Conservation (phyloP, 768 basidiomycete species). For the Lyophyllum decastes region DNA sequence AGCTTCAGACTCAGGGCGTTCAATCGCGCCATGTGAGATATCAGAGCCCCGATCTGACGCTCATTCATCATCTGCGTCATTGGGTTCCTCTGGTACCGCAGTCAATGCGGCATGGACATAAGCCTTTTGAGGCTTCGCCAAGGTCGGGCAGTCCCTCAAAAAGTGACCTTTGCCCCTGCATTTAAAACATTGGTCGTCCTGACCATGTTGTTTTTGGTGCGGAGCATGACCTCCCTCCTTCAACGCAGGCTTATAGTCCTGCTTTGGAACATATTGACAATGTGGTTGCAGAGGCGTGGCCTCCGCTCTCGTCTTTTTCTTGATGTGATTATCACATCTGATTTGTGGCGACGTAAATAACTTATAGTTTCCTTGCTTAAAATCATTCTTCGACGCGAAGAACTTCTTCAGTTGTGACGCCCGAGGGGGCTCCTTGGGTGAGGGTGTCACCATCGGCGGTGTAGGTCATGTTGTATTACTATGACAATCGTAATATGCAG, state of each 20-base stretch:
- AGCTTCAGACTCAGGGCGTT: not conserved
- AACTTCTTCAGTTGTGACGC: too few relatives aligned
- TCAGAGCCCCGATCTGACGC: not conserved
- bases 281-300: too few relatives aligned
- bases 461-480: not conserved
- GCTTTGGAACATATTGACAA: too few relatives aligned
- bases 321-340: too few relatives aligned
- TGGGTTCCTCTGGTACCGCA: not conserved
- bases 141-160: not conserved
- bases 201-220: not conserved
- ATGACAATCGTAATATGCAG: not conserved
- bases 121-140: not conserved
- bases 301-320: too few relatives aligned
- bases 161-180: slow-evolving; percentile 1
- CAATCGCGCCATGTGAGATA: not conserved
- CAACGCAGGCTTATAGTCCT: not conserved
- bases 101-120: not conserved
- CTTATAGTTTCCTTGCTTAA: too few relatives aligned
- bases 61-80: not conserved
- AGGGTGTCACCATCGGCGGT: not conserved
- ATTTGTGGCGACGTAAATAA: too few relatives aligned
- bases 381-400: too few relatives aligned
- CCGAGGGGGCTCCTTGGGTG: not conserved
- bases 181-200: not conserved
- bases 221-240: not conserved